These are phyloP conservation scores for Erythrobasidium hasegawianum DNA, from an alignment of 1,284 basidiomycete species.

Conservation along the genomic window DNA sequence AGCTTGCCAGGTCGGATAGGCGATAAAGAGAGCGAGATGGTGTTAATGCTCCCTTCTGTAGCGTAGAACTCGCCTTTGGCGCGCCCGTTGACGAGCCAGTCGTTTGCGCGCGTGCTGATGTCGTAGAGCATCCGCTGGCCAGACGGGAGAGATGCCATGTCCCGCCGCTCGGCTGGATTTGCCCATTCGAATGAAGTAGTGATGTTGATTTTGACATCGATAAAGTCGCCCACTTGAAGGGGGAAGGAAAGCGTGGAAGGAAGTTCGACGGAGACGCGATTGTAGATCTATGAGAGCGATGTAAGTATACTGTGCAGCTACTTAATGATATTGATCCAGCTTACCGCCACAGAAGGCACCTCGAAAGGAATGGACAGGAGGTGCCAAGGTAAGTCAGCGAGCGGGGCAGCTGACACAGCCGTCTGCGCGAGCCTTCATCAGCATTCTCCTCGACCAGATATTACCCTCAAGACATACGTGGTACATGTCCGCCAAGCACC, in stretches of 20 bases:
- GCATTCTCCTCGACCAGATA: not conserved
- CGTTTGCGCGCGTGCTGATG: conserved; percentile 63
- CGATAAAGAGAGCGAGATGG: not conserved
- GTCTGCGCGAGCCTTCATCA: not conserved
- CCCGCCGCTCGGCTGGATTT: conserved; percentile 49
- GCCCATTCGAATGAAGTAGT: conserved; percentile 71
- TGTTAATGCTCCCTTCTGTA: not conserved
- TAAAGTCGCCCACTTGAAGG: conserved; percentile 72
- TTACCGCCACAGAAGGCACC: conserved; percentile 70
- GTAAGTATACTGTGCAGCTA: conserved; percentile 11
- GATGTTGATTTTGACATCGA: conserved; percentile 62
- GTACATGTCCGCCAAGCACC: conserved; percentile 48
- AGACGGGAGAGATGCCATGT: conserved; percentile 41
- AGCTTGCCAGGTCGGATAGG: conserved; percentile 16
- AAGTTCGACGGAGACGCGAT: conserved; percentile 35
- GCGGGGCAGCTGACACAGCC: conserved; percentile 27
- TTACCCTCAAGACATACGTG: conserved; percentile 43
- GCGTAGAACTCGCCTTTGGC: conserved; percentile 73
- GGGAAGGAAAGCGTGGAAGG: conserved; percentile 42
- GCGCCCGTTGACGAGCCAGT: conserved; percentile 76
- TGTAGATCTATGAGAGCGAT: conserved; percentile 56
- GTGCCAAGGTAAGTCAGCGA: conserved; percentile 58
- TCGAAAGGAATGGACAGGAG: conserved; percentile 74
- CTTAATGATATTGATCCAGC: conserved; percentile 43
- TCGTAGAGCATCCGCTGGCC: conserved; percentile 62